Conservation (phyloP, 2,329 filamentous ascomycete genomes). For the Sarocladiaceae sp. region DNA sequence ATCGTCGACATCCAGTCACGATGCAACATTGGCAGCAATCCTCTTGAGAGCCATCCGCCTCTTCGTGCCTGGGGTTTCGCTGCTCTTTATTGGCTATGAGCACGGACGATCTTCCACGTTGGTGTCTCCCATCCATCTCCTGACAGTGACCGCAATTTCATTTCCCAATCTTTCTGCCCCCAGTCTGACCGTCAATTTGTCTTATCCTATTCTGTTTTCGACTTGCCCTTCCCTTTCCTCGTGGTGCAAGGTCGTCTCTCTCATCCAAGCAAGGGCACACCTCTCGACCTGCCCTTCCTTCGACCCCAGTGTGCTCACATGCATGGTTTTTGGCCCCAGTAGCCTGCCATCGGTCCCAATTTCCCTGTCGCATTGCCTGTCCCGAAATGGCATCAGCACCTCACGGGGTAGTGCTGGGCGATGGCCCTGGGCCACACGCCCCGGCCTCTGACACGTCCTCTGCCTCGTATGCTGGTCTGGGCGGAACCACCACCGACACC, state of each 20-base stretch:
- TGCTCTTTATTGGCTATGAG: background rate
- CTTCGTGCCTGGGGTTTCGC: background rate
- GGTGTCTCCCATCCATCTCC: slow-evolving; percentile 6
- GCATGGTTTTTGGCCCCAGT: background rate
- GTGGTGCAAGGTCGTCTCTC: background rate
- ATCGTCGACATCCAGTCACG: background rate
- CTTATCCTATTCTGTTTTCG: background rate
- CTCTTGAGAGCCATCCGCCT: background rate
- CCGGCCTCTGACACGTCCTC: slow-evolving; percentile 11
- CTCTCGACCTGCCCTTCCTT: background rate
- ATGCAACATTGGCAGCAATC: slow-evolving; percentile 4
- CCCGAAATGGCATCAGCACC: slow-evolving; percentile 20
- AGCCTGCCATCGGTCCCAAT: slow-evolving; percentile 8
- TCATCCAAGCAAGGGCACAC: slow-evolving; percentile 1
- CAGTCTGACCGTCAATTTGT: too few relatives aligned
- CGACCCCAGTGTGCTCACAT: slow-evolving; percentile 1
- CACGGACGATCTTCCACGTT: slow-evolving; percentile 3
- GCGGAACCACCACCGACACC: slow-evolving; percentile 9
- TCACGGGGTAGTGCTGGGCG: slow-evolving; percentile 10
- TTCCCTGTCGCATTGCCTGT: slow-evolving; percentile 11
- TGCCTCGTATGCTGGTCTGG: slow-evolving; percentile 11
- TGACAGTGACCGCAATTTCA: slow-evolving; percentile 3
- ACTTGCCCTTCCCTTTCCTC: slow-evolving; percentile 1
- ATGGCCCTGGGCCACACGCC: slow-evolving; percentile 7
- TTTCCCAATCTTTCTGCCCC: slow-evolving; percentile 5